phyloP scores from a whole-genome alignment of 2,329 filamentous ascomycete genomes.

The Aureobasidium musti region DNA sequence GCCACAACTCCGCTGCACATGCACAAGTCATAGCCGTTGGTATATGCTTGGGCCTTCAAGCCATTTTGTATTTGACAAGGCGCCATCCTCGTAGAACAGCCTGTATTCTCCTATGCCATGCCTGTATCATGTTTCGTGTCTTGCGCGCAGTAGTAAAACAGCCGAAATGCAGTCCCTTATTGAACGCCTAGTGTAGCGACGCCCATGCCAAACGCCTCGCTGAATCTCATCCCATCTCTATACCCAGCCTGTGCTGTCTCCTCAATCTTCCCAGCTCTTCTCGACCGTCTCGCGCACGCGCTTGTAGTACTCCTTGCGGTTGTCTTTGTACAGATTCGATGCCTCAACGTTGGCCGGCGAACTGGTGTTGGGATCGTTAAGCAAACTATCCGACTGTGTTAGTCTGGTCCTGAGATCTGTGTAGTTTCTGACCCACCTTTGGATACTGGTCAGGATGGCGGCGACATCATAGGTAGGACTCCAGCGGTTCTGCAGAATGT shows the following conservation, averaged over 20 bases:
- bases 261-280: constrained; percentile 83
- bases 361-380: constrained; percentile 98
- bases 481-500: constrained; percentile 97
- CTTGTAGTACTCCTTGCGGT: constrained; percentile 94
- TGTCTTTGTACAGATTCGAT: constrained; percentile 97
- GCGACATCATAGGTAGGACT: constrained; percentile 98
- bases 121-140: constrained; percentile 9
- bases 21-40: neutral
- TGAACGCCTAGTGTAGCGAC: constrained; percentile 15
- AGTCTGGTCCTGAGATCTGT: neutral
- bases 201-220: constrained; percentile 30
- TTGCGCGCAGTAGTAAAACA: neutral
- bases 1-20: neutral
- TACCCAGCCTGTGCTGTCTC: neutral
- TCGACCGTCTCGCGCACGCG: constrained; percentile 94
- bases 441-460: constrained; percentile 94
- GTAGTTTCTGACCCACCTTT: constrained; percentile 65
- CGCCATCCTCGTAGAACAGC: neutral
- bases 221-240: constrained; percentile 19
- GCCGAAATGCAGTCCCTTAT: constrained; percentile 5
- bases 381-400: constrained; percentile 60
- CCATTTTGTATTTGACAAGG: neutral
- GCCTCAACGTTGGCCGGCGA: constrained; percentile 97
- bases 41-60: neutral
- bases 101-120: neutral